phyloP scores from a whole-genome alignment of 345 rosid genomes.

The Euclidium syriacum region DNA sequence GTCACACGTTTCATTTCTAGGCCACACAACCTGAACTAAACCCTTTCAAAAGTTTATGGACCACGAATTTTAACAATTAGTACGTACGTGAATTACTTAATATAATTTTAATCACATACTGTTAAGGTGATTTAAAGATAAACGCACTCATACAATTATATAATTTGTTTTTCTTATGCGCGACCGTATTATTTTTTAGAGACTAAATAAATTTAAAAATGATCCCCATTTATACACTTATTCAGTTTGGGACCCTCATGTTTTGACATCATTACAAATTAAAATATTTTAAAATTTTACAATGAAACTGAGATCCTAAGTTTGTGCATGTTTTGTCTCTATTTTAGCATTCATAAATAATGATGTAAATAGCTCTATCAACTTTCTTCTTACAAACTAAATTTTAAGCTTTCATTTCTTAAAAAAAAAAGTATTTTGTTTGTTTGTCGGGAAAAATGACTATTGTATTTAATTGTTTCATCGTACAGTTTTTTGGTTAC shows the following conservation, averaged over 20 bases:
- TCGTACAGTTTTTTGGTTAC: constrained; percentile 15
- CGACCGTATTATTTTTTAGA: constrained; percentile 15
- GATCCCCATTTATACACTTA: not conserved
- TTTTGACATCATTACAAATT: constrained; percentile 18
- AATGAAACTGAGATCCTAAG: constrained; percentile 9
- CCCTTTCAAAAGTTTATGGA: not conserved
- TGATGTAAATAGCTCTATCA: constrained; percentile 18
- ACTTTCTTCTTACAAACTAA: constrained; percentile 1
- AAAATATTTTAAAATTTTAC: constrained; percentile 2
- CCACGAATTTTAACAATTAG: not conserved
- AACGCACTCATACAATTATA: constrained; percentile 32
- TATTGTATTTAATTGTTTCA: constrained; percentile 5
- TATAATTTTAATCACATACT: constrained; percentile 4
- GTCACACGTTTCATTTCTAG: constrained; percentile 23
- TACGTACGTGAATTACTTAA: constrained; percentile 1
- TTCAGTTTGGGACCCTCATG: constrained; percentile 28
- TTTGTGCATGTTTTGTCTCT: constrained; percentile 23
- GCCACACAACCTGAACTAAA: constrained; percentile 26
- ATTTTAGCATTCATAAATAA: constrained; percentile 17
- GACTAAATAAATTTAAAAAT: not conserved
- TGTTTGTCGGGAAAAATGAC: not conserved
- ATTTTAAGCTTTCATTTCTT: not conserved
- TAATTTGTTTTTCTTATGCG: no score
- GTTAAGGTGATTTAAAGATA: constrained; percentile 12
- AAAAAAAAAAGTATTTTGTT: not conserved